phyloP scores from a whole-genome alignment of 345 rosid species.

The Dovyalis caffra region DNA sequence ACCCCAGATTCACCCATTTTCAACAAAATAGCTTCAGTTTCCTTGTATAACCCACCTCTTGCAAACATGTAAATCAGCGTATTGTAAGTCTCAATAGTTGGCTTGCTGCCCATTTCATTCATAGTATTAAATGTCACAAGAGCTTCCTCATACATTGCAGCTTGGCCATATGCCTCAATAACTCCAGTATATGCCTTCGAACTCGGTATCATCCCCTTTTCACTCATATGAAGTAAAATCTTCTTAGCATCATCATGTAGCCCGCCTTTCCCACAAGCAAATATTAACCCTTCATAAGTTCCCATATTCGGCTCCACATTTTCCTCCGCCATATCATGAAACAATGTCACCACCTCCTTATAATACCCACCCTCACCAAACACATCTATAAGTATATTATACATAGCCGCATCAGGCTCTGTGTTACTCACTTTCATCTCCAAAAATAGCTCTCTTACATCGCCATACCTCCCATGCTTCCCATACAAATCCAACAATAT shows the following conservation, averaged over 20 bases:
- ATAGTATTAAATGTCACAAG: constrained; percentile 79
- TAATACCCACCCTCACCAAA: constrained; percentile 97
- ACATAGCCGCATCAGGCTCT: constrained; percentile 78
- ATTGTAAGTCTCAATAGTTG: constrained; percentile 77
- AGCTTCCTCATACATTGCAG: constrained; percentile 85
- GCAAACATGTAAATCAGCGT: constrained; percentile 76
- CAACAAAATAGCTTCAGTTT: constrained; percentile 58
- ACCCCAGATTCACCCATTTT: constrained; percentile 68
- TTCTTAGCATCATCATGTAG: constrained; percentile 75
- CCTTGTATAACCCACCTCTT: constrained; percentile 81
- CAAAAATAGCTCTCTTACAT: constrained; percentile 82
- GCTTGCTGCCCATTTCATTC: constrained; percentile 81
- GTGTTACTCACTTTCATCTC: constrained; percentile 95
- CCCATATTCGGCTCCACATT: constrained; percentile 81
- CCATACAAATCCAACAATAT: constrained; percentile 80
- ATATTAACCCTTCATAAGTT: constrained; percentile 84
- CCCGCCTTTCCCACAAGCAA: constrained; percentile 93
- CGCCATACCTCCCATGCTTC: constrained; percentile 70
- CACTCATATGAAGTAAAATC: constrained; percentile 73
- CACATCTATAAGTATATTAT: constrained; percentile 76
- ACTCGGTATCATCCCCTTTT: constrained; percentile 74
- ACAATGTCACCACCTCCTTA: constrained; percentile 93
- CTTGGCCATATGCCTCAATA: constrained; percentile 90
- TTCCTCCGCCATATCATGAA: constrained; percentile 95
- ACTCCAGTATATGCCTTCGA: constrained; percentile 77